Base-by-base conservation (phyloP, 768 basidiomycete species). In the Termitomyces sp. region DNA sequence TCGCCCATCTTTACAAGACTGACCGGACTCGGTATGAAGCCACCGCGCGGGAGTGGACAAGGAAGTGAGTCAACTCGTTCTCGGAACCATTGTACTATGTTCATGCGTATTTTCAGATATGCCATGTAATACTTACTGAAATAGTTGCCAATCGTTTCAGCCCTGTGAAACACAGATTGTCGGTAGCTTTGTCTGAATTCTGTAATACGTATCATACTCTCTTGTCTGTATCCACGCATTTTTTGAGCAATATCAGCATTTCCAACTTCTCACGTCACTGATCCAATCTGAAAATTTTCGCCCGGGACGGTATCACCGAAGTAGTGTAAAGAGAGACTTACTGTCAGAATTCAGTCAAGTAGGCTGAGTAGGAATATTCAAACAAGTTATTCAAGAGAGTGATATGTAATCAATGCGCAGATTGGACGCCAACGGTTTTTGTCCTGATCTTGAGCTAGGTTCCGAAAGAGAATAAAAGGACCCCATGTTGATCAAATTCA, bases 1-100 rank as follows among this genome's bases (percentile, higher is more conserved):
- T 98, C 62, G 97, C 97, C 55, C 93, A 96, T 73, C 74, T 98
- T 63, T 99, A 99, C 86, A 99, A 98, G 93, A 98, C 95, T 37
- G 97, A 99, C 76, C 86, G 96, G 64, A 77, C 91, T 61, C 86
- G 95, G 66, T 99, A 99, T 70, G 97, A 98, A 76, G 91, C 94
- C 59, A 98, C 94, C 34, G 97, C 97, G 27, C 82, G 94, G 76
- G 97, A 99, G 80, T 99, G 96, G 96, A 96, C 96, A 73, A 88
- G 96, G 85, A 98, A 98, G 95, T 98, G 68, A 64, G 91, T 77
- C 19, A 8, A 37, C 39, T 34, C 11, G 19, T 41, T 47, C 44
- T 23, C 14, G 19, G 5, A 27, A 57, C 61, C 27, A 63, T 52
- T 42, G 28, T 42, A 19, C 21, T 9, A 12, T 14, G 21, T 43